Evolutionary conservation across 2,329 filamentous ascomycete species (phyloP).

Genomic region (Aureobasidium lini): DNA sequence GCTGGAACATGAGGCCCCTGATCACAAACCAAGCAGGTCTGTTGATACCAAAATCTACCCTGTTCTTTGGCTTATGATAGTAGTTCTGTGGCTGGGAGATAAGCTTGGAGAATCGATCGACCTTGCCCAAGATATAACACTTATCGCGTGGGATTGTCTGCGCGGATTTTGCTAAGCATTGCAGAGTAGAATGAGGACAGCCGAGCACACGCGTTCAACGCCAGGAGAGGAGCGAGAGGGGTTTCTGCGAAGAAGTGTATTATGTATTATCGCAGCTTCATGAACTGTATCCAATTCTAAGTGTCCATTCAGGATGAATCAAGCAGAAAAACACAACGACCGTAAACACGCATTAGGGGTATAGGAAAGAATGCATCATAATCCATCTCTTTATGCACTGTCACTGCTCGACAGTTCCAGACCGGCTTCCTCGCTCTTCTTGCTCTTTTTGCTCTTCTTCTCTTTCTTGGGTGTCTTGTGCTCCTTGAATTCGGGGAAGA

Average conservation of each 20-base stretch:
- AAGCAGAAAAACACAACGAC: not conserved
- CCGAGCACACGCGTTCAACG: no score
- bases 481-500: conserved; percentile 27
- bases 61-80: not conserved
- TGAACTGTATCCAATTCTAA: not conserved
- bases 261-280: not conserved
- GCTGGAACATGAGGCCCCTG: not conserved
- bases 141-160: not conserved
- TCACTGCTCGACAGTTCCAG: conserved; percentile 7
- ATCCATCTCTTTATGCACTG: conserved; percentile 8
- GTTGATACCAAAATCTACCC: not conserved
- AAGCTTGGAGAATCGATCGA: not conserved
- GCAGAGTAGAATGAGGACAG: no score
- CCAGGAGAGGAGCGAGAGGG: no score
- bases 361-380: conserved; percentile 3
- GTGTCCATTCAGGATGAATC: no score
- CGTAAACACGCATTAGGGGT: not conserved
- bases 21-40: not conserved
- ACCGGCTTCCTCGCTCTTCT: not conserved
- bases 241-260: not conserved
- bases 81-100: not conserved
- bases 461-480: not conserved
- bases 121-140: not conserved
- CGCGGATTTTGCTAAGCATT: not conserved
- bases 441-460: not conserved